Base-by-base conservation (phyloP, 192 early-diverging fungal species). In the Chytriomyces confervae region DNA sequence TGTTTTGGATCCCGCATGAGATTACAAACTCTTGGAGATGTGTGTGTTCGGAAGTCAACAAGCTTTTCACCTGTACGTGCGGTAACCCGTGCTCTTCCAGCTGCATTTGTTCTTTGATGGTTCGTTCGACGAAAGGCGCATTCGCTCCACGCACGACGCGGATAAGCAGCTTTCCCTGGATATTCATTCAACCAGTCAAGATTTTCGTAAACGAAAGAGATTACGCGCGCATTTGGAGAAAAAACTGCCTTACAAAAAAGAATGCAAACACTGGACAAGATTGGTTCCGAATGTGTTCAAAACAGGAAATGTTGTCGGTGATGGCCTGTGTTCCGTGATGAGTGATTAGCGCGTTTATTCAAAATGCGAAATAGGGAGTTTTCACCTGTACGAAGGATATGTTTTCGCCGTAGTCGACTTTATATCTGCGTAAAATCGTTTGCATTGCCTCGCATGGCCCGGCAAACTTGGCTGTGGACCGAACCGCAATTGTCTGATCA, bases 381-480 rank as follows among this genome's bases (percentile, higher is more conserved):
- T 18, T 6, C 24, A 89, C 89, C 79, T 84, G 90, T 7, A 79
- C 50, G 66, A 91, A 86, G 5, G 57, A 63, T 18, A 91, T 73
- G 7, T 79, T 69, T 43, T 91, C 90, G 8, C 81, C 86, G 66
- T 81, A 84, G 36, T 91, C 88, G 20, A 87, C 50, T 78, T 90
- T 91, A 16, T 88, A 46, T 50, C 86, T 72, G 72, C 91, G 90
- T 62, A 91, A 90, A 43, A 87, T 89, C 67, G 61, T 79, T 27
- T 77, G 66, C 82, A 91, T 90, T 2, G 87, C 77, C 50, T 91
- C 89, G 67, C 89, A 90, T 1, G 89, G 90, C 0, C 90, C 90
- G 44, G 84, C 84, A 72, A 84, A 89, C 66, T 87, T 86, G 11
- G 88, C 88, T 88, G 36, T 36, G 53, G 5, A 20, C 0, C 53